phyloP scores from a whole-genome alignment of 2,329 filamentous ascomycete genomes.

The Fusarium euwallaceae region DNA sequence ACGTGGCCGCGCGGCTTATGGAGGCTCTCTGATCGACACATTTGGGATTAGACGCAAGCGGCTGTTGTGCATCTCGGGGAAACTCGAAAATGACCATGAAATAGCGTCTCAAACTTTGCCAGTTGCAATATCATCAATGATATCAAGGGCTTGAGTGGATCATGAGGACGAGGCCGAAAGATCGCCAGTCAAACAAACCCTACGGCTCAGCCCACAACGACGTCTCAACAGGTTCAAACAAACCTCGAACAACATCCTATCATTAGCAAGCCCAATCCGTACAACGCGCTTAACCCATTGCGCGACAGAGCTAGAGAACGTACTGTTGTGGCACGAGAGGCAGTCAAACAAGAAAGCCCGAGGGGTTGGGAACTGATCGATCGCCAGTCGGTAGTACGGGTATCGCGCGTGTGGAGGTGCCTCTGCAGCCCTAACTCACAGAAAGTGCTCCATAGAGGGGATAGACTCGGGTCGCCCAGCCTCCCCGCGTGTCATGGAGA shows the following conservation, averaged over 20 bases:
- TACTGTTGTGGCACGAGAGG: background rate
- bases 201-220: slow-evolving; percentile 12
- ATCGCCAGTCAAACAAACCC: slow-evolving; percentile 9
- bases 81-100: background rate
- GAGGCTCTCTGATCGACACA: background rate
- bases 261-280: background rate
- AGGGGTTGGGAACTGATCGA: slow-evolving; percentile 5
- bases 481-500: background rate
- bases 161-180: background rate
- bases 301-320: slow-evolving; percentile 4
- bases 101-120: background rate
- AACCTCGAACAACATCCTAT: background rate
- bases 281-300: background rate
- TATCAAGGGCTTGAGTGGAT: background rate
- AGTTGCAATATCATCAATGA: background rate
- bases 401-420: background rate
- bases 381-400: background rate
- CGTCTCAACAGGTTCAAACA: slow-evolving; percentile 8
- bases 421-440: background rate
- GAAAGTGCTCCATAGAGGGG: background rate
- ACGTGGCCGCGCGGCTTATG: background rate
- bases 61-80: slow-evolving; percentile 5
- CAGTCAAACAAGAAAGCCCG: background rate
- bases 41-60: slow-evolving; percentile 12
- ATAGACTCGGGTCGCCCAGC: slow-evolving; percentile 10